These are phyloP conservation scores for Ramularia collo-cygni DNA, from an alignment of 2,329 filamentous ascomycete species.

Conservation along the genomic window DNA sequence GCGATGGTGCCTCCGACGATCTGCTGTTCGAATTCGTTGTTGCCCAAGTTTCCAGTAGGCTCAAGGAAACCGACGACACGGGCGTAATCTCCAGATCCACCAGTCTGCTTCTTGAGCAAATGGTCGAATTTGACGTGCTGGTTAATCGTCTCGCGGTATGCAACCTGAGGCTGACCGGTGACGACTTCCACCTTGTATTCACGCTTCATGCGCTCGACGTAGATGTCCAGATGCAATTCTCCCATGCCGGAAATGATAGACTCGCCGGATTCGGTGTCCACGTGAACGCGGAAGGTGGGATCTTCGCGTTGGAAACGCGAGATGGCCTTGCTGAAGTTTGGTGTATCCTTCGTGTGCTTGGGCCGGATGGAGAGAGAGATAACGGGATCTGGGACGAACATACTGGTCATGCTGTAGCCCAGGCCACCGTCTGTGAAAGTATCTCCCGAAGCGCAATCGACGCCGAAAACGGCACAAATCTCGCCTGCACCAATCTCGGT, in stretches of 20 bases:
- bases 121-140: constrained; percentile 79
- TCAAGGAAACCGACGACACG: constrained; percentile 89
- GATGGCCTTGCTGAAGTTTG: constrained; percentile 98
- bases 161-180: constrained; percentile 94
- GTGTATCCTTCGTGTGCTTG: constrained; percentile 82
- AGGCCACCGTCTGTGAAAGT: constrained; percentile 93
- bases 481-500: constrained; percentile 88
- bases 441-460: constrained; percentile 95
- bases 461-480: constrained; percentile 96
- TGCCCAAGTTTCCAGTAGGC: constrained; percentile 64
- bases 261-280: constrained; percentile 87
- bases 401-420: constrained; percentile 93
- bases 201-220: constrained; percentile 90
- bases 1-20: constrained; percentile 85
- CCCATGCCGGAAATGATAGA: constrained; percentile 99
- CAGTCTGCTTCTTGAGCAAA: constrained; percentile 88
- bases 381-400: constrained; percentile 96
- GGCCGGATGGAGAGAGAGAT: constrained; percentile 97
- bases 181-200: constrained; percentile 95
- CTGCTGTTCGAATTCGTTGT: constrained; percentile 79
- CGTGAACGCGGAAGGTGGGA: constrained; percentile 90
- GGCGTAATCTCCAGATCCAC: constrained; percentile 91
- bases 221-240: constrained; percentile 93
- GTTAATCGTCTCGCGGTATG: constrained; percentile 91
- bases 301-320: constrained; percentile 98